These are phyloP conservation scores for Tanozyma kutaoensis DNA, from an alignment of 805 yeast genomes.

Conservation along the genomic window DNA sequence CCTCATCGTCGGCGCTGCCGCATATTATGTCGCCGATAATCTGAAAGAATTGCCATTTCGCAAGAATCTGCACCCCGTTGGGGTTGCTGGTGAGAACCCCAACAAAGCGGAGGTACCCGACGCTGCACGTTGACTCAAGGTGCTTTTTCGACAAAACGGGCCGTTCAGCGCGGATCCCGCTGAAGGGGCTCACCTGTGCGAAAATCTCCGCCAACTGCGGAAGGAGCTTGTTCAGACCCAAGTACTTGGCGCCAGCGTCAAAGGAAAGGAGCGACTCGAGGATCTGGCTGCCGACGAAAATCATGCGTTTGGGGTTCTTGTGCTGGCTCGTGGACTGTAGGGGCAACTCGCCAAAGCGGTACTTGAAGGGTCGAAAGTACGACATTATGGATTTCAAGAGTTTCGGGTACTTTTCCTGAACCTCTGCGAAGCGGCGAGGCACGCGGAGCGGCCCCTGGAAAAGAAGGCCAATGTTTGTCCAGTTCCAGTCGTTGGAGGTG, in stretches of 20 bases:
- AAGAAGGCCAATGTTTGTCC: conserved; percentile 61
- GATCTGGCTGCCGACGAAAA: conserved; percentile 64
- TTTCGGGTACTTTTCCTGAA: conserved; percentile 60
- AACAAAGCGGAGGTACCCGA: conserved; percentile 68
- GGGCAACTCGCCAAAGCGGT: conserved; percentile 41
- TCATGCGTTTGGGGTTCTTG: conserved; percentile 42
- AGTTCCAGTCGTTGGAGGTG: conserved; percentile 67
- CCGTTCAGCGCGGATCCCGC: conserved; percentile 60
- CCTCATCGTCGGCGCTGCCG: conserved; percentile 16
- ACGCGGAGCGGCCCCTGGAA: conserved; percentile 73
- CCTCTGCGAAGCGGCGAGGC: conserved; percentile 64
- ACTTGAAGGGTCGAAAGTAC: conserved; percentile 85
- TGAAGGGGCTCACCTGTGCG: conserved; percentile 70
- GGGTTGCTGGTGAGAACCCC: conserved; percentile 53
- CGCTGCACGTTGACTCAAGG: conserved; percentile 49
- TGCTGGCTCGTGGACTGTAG: conserved; percentile 3
- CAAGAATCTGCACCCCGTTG: conserved; percentile 57
- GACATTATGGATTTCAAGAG: conserved; percentile 75
- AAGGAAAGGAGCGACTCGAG: conserved; percentile 50
- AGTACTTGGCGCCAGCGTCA: conserved; percentile 52
- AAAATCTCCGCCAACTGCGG: conserved; percentile 85
- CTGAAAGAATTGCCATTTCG: conserved; percentile 76
- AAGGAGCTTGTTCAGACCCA: conserved; percentile 61
- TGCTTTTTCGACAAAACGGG: conserved; percentile 57
- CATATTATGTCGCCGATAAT: conserved; percentile 61